A percentile compares a stretch with the other conserved stretches of the same genome.
Conservation (phyloP, 257 asterid genomes). For the Solanum pinnatisectum region DNA sequence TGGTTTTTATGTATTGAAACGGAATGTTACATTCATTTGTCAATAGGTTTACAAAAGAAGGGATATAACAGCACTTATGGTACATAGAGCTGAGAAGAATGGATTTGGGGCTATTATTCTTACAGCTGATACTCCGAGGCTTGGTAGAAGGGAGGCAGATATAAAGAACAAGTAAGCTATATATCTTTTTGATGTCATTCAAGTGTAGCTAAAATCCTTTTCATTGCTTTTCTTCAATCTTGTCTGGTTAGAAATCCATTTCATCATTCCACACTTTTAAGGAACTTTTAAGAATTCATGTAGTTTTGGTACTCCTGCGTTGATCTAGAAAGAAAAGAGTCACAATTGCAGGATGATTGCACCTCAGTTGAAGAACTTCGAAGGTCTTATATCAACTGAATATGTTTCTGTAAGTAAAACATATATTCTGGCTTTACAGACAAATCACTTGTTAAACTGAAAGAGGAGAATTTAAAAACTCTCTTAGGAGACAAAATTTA, state of each 20-base stretch:
- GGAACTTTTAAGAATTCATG: background rate
- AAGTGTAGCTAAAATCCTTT: background rate
- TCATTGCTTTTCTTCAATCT: background rate
- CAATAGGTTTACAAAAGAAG: constrained; percentile 41
- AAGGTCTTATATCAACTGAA: constrained; percentile 46
- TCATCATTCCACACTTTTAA: background rate
- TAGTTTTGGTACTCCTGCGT: background rate
- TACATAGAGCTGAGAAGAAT: constrained; percentile 55
- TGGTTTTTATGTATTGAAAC: background rate
- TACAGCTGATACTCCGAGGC: constrained; percentile 56
- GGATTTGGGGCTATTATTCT: constrained; percentile 58
- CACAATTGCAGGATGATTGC: constrained; percentile 39
- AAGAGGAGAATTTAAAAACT: background rate
- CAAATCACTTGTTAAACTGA: background rate
- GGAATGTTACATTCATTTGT: constrained; percentile 8
- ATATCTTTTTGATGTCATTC: background rate
- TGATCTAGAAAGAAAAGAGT: constrained; percentile 5
- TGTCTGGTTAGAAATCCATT: background rate
- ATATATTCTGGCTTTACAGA: background rate
- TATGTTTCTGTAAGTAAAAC: constrained; percentile 24
- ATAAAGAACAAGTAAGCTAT: constrained; percentile 42
- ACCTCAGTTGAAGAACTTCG: constrained; percentile 42
- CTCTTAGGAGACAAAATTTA: background rate
- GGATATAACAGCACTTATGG: constrained; percentile 45
- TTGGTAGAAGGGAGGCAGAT: constrained; percentile 60